Percentiles rank a stretch among this genome's conserved stretches.
Conservation (phyloP, 495 filamentous ascomycete species). For the Penicillium canescens region DNA sequence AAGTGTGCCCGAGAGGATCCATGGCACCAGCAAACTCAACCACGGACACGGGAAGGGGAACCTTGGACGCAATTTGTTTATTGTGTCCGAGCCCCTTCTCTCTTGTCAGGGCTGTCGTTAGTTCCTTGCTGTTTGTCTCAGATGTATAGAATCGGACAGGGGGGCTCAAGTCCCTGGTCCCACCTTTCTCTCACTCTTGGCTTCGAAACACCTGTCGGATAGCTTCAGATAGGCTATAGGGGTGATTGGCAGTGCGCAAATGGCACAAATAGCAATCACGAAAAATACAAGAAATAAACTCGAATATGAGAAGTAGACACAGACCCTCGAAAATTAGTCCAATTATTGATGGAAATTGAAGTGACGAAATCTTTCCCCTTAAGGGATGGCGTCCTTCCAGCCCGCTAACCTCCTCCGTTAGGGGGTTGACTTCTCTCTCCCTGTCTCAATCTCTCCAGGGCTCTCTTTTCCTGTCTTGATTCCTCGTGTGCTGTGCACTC, state of each 20-base stretch:
- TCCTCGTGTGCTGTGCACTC: conserved; percentile 25
- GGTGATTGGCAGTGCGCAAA: too few species aligned
- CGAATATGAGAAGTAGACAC: too few species aligned
- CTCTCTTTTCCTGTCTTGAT: background rate
- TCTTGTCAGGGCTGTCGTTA: too few species aligned
- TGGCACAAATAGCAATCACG: too few species aligned
- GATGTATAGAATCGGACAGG: too few species aligned
- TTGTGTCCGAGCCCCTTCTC: too few species aligned
- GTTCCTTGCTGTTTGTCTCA: too few species aligned
- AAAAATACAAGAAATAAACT: too few species aligned
- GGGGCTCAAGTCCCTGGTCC: too few species aligned
- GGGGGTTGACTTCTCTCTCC: conserved; percentile 11
- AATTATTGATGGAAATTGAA: conserved; percentile 1
- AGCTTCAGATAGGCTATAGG: too few species aligned
- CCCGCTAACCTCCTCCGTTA: conserved; percentile 15
- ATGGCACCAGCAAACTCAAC: background rate
- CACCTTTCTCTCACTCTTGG: too few species aligned
- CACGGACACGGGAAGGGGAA: background rate
- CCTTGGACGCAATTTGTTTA: background rate
- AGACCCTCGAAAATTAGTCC: background rate
- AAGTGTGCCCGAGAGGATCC: background rate
- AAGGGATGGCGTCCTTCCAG: conserved; percentile 9
- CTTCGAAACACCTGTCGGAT: too few species aligned
- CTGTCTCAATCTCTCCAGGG: conserved; percentile 16
- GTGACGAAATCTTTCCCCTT: conserved; percentile 16